phyloP scores from a whole-genome alignment of 768 basidiomycete genomes.

The Megacollybia marginata region DNA sequence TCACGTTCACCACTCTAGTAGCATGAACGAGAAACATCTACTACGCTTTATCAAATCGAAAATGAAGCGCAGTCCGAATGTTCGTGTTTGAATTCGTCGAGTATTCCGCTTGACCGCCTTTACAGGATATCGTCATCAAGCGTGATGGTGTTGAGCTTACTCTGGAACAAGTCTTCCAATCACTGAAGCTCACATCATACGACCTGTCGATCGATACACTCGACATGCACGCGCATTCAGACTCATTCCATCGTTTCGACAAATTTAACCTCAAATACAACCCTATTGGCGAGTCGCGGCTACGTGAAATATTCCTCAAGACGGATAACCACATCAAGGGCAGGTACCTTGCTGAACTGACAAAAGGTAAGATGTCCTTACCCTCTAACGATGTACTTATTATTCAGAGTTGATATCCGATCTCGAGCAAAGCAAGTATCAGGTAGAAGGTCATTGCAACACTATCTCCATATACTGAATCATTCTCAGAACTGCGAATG shows the following conservation, averaged over 20 bases:
- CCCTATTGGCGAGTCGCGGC: slow-evolving; percentile 88
- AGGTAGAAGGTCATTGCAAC: slow-evolving; percentile 41
- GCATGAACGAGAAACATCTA: slow-evolving; percentile 99
- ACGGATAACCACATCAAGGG: slow-evolving; percentile 94
- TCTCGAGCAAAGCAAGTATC: slow-evolving; percentile 97
- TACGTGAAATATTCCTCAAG: slow-evolving; percentile 97
- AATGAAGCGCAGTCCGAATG: slow-evolving; percentile 84
- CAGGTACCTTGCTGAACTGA: slow-evolving; percentile 89
- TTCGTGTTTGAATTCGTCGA: slow-evolving; percentile 23
- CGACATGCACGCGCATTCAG: slow-evolving; percentile 98
- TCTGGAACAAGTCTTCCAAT: slow-evolving; percentile 91
- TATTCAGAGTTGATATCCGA: slow-evolving; percentile 89
- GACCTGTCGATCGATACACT: slow-evolving; percentile 98
- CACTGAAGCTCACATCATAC: slow-evolving; percentile 90
- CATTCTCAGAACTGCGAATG: slow-evolving; percentile 84
- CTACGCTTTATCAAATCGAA: slow-evolving; percentile 98
- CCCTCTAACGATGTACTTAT: neutral
- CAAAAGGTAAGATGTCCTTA: slow-evolving; percentile 51
- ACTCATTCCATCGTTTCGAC: slow-evolving; percentile 97
- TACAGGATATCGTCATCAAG: slow-evolving; percentile 90
- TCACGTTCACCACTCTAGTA: slow-evolving; percentile 96
- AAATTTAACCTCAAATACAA: slow-evolving; percentile 98
- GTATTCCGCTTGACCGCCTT: neutral
- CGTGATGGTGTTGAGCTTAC: slow-evolving; percentile 88
- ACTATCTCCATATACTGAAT: neutral